Evolutionary conservation across 2,329 filamentous ascomycete genomes (phyloP).

Genomic region (Daldinia sp.): DNA sequence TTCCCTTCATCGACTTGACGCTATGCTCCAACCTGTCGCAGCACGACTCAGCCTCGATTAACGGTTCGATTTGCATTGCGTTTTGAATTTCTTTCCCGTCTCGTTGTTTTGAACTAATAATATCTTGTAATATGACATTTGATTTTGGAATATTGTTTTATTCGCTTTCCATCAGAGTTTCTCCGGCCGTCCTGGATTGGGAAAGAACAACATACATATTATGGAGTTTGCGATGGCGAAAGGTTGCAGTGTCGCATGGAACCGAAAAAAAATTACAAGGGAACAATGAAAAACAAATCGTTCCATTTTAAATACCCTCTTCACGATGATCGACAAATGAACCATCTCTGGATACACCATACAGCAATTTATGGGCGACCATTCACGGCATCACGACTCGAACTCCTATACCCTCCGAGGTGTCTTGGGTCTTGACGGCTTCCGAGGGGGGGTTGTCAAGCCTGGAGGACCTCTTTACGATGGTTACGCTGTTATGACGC

Average conservation of each 20-base stretch:
- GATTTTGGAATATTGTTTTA: slow-evolving; percentile 38
- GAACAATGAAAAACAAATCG: slow-evolving; percentile 32
- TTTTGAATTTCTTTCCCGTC: slow-evolving; percentile 24
- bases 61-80: slow-evolving; percentile 27
- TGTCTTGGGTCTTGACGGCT: slow-evolving; percentile 38
- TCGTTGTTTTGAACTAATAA: slow-evolving; percentile 38
- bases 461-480: slow-evolving; percentile 46
- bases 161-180: slow-evolving; percentile 28
- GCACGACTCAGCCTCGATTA: slow-evolving; percentile 24
- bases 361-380: slow-evolving; percentile 50
- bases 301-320: slow-evolving; percentile 45
- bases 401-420: slow-evolving; percentile 48
- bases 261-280: slow-evolving; percentile 31
- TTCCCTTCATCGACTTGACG: slow-evolving; percentile 38
- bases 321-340: slow-evolving; percentile 46
- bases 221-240: slow-evolving; percentile 39
- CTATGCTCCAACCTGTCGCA: slow-evolving; percentile 25
- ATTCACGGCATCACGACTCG: slow-evolving; percentile 50
- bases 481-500: slow-evolving; percentile 51
- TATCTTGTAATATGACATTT: slow-evolving; percentile 48
- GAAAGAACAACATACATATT: slow-evolving; percentile 35
- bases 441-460: slow-evolving; percentile 31
- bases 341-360: slow-evolving; percentile 49
- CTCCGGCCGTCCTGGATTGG: slow-evolving; percentile 36
- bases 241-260: slow-evolving; percentile 37